phyloP scores from a whole-genome alignment of 2,329 filamentous ascomycete genomes.

The Amauroascus verrucosus region DNA sequence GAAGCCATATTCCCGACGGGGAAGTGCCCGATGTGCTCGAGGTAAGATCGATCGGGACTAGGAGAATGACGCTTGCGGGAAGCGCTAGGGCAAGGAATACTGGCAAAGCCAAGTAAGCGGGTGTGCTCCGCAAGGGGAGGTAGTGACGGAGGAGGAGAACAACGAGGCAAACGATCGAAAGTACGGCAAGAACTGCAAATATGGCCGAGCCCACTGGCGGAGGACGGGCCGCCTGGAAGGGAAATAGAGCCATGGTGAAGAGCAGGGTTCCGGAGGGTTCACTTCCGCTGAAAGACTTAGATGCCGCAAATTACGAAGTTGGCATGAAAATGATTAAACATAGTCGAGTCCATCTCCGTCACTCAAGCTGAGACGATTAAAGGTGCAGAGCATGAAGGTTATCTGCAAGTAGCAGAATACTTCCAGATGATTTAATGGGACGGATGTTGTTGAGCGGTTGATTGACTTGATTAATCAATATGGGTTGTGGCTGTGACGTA shows the following conservation, averaged over 20 bases:
- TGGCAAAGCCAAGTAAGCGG: constrained; percentile 77
- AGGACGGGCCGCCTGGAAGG: neutral
- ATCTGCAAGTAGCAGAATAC: neutral
- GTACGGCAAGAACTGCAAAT: constrained; percentile 63
- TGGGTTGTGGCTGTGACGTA: neutral
- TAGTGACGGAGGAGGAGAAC: constrained; percentile 81
- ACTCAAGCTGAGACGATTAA: neutral
- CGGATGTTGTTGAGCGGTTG: neutral
- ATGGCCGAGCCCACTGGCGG: constrained; percentile 64
- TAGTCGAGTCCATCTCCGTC: neutral
- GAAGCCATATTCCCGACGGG: constrained; percentile 76
- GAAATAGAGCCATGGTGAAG: constrained; percentile 10
- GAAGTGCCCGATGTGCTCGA: constrained; percentile 69
- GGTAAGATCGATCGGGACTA: constrained; percentile 92
- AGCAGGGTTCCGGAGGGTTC: neutral
- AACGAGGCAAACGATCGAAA: constrained; percentile 64
- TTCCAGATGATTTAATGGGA: no score
- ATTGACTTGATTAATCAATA: no score
- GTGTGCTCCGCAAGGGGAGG: constrained; percentile 79
- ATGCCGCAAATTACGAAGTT: neutral
- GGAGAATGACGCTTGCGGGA: constrained; percentile 77
- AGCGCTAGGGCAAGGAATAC: constrained; percentile 95
- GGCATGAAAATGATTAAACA: neutral
- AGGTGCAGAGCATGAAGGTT: neutral
- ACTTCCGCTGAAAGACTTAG: neutral